These are phyloP conservation scores for Conticribra guillardii DNA, from an alignment of 108 stramenopile genomes.

Conservation along the genomic window DNA sequence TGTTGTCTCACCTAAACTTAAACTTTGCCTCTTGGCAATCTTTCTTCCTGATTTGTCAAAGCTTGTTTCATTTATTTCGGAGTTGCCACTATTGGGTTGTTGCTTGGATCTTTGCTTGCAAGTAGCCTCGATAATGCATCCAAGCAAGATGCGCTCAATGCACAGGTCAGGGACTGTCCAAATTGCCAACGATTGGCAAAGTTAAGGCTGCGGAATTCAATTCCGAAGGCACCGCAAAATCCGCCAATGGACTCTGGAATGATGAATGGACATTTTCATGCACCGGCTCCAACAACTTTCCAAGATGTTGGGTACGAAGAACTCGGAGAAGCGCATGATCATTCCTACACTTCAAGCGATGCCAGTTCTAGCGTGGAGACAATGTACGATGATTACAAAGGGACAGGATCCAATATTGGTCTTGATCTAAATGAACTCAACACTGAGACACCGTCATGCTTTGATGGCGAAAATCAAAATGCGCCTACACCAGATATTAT, in stretches of 20 bases:
- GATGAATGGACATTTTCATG: neutral
- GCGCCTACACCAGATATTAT: slow-evolving; percentile 1
- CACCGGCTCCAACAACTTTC: neutral
- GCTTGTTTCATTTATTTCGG: slow-evolving; percentile 91
- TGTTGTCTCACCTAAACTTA: too few relatives aligned
- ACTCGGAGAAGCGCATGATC: neutral
- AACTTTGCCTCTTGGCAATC: neutral
- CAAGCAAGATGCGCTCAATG: slow-evolving; percentile 60
- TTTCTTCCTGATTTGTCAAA: neutral
- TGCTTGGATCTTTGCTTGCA: slow-evolving; percentile 87
- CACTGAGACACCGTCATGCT: neutral
- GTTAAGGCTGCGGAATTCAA: slow-evolving; percentile 5
- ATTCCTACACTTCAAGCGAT: neutral
- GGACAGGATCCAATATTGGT: slow-evolving; percentile 13
- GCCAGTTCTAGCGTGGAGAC: neutral
- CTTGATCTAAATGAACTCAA: slow-evolving; percentile 4
- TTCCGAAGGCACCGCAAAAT: neutral
- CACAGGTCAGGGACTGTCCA: slow-evolving; percentile 71
- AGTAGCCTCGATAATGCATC: slow-evolving; percentile 77
- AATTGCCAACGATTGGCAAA: slow-evolving; percentile 70
- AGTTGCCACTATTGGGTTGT: slow-evolving; percentile 87
- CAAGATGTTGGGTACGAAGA: slow-evolving; percentile 8
- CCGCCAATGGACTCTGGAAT: neutral
- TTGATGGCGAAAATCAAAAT: neutral
- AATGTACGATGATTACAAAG: neutral